Conservation (phyloP, 768 basidiomycete genomes). For the Tricholoma furcatifolium region DNA sequence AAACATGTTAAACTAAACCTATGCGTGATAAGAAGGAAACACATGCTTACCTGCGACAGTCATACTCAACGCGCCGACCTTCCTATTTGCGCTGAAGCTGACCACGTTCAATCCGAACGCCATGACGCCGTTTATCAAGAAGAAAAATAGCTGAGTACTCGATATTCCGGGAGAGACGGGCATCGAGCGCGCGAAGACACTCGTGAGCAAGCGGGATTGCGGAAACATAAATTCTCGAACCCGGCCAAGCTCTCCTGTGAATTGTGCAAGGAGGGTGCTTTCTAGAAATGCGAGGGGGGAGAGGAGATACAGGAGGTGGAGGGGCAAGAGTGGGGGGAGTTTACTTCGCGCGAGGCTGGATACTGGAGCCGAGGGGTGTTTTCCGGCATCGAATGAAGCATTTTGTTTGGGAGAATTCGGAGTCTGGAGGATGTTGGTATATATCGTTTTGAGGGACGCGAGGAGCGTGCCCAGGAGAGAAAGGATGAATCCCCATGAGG, state of each 20-base stretch:
- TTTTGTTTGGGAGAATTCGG: constrained; percentile 14
- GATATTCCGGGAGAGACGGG: constrained; percentile 35
- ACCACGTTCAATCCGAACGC: constrained; percentile 94
- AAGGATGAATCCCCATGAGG: constrained; percentile 76
- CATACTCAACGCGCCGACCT: constrained; percentile 87
- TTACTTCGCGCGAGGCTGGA: background rate
- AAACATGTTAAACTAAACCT: background rate
- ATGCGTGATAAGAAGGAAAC: background rate
- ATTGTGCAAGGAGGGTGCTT: constrained; percentile 74
- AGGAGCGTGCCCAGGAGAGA: constrained; percentile 90
- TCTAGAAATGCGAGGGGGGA: constrained; percentile 91
- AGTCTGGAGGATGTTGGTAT: constrained; percentile 80
- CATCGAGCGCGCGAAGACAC: constrained; percentile 15
- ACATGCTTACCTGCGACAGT: constrained; percentile 73
- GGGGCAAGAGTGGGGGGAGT: constrained; percentile 45
- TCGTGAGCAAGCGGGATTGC: background rate
- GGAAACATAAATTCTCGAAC: constrained; percentile 39
- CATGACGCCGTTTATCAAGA: constrained; percentile 78
- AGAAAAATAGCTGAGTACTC: constrained; percentile 41
- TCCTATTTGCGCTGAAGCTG: constrained; percentile 93
- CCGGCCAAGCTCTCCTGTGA: constrained; percentile 75
- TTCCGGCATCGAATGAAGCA: background rate
- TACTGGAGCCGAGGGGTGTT: background rate
- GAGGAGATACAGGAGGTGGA: constrained; percentile 88
- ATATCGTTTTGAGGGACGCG: constrained; percentile 91